These are phyloP conservation scores for Kwoniella mangroviensis DNA, from an alignment of 768 basidiomycete species.

Conservation along the genomic window DNA sequence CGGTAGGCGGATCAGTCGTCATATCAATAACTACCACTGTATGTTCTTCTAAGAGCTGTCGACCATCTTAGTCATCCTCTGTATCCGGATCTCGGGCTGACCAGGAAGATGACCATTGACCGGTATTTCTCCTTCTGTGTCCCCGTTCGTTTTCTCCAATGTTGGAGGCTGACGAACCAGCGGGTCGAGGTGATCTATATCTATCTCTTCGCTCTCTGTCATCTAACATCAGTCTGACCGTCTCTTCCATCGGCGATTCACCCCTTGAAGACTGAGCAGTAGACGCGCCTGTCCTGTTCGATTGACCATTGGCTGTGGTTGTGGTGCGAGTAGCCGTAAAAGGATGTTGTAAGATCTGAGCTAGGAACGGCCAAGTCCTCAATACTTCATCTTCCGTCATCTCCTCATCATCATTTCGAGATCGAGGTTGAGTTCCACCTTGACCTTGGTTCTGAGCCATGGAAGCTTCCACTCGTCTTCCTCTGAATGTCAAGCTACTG, in stretches of 20 bases:
- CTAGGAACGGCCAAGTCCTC: constrained; percentile 12
- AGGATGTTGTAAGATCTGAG: constrained; percentile 5
- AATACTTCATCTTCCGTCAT: constrained; percentile 10
- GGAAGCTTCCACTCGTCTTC: constrained; percentile 17
- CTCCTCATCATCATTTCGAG: background rate
- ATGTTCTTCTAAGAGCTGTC: constrained; percentile 4
- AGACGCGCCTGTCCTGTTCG: background rate
- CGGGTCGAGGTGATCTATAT: background rate
- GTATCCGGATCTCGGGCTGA: background rate
- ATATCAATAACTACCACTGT: constrained; percentile 23
- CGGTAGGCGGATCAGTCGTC: constrained; percentile 2
- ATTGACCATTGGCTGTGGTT: background rate
- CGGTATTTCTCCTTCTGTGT: background rate
- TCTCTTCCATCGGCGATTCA: constrained; percentile 5
- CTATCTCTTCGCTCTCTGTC: background rate
- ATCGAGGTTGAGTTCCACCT: background rate
- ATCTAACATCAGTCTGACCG: background rate
- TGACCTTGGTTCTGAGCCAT: constrained; percentile 15
- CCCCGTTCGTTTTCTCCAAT: too few relatives aligned
- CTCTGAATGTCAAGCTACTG: constrained; percentile 23
- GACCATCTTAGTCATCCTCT: background rate
- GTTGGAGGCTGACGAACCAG: too few relatives aligned
- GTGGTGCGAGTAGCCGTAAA: background rate
- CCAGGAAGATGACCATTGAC: background rate
- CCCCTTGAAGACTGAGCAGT: background rate